phyloP scores from a whole-genome alignment of 768 basidiomycete species.

The Amanita jacksonii region DNA sequence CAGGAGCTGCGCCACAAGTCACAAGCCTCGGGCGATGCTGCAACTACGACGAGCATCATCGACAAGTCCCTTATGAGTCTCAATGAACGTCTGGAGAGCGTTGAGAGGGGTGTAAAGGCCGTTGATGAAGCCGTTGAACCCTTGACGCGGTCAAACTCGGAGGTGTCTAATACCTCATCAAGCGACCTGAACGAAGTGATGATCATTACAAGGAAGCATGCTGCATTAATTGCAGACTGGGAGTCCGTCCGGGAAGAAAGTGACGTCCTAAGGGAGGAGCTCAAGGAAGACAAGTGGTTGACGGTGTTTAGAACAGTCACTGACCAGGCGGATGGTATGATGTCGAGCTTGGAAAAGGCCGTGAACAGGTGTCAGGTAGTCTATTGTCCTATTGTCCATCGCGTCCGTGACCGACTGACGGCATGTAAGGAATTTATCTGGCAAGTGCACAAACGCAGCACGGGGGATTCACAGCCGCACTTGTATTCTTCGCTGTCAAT shows the following conservation, averaged over 20 bases:
- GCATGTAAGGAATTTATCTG: constrained; percentile 67
- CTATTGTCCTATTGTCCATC: constrained; percentile 6
- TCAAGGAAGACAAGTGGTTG: constrained; percentile 97
- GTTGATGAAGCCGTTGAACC: constrained; percentile 61
- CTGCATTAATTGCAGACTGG: constrained; percentile 70
- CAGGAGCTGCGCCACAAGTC: constrained; percentile 89
- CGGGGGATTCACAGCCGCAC: constrained; percentile 35
- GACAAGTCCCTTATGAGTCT: constrained; percentile 75
- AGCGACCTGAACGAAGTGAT: constrained; percentile 31
- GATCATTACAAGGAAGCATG: constrained; percentile 63
- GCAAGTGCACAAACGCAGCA: constrained; percentile 58
- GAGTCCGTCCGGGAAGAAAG: constrained; percentile 71
- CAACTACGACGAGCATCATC: constrained; percentile 57
- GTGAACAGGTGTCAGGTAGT: constrained; percentile 82
- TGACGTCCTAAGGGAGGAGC: constrained; percentile 76
- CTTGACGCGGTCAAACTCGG: constrained; percentile 36
- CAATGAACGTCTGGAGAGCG: constrained; percentile 68
- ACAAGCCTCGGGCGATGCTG: constrained; percentile 48
- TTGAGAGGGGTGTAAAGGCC: constrained; percentile 61
- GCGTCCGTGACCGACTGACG: constrained; percentile 10
- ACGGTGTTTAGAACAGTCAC: constrained; percentile 90
- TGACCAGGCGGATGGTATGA: constrained; percentile 96
- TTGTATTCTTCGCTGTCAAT: constrained; percentile 33
- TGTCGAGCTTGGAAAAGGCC: constrained; percentile 91
- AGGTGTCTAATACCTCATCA: constrained; percentile 34